Percentiles rank a stretch among this genome's conserved stretches.
phyloP scores from a whole-genome alignment of 192 early-diverging fungal genomes.

The Rhizophagus prolifer region DNA sequence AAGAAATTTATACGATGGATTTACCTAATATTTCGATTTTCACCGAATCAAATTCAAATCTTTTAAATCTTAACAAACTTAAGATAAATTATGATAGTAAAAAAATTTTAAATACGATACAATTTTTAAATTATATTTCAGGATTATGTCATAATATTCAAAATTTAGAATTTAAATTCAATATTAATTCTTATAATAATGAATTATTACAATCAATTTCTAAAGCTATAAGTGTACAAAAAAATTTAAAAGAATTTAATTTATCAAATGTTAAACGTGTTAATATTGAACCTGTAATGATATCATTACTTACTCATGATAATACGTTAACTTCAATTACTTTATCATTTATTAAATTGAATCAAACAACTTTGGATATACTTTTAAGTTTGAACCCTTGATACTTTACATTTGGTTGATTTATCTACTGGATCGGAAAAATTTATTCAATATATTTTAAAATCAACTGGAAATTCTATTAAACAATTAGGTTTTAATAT shows the following conservation, averaged over 20 bases:
- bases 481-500: background rate
- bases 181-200: background rate
- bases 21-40: background rate
- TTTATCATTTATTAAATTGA: background rate
- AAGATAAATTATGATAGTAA: background rate
- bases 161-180: background rate
- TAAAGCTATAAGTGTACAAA: background rate
- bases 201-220: background rate
- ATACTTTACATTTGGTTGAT: background rate
- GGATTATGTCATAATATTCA: background rate
- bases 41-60: background rate
- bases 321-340: background rate
- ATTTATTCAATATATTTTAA: background rate
- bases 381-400: background rate
- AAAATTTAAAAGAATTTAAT: background rate
- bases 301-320: background rate
- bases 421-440: background rate
- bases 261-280: background rate
- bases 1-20: background rate
- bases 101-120: background rate
- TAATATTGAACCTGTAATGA: background rate
- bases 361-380: background rate
- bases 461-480: background rate
- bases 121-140: background rate
- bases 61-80: background rate